Conservation (phyloP, 768 basidiomycete genomes). For the Suillus fuscotomentosus region DNA sequence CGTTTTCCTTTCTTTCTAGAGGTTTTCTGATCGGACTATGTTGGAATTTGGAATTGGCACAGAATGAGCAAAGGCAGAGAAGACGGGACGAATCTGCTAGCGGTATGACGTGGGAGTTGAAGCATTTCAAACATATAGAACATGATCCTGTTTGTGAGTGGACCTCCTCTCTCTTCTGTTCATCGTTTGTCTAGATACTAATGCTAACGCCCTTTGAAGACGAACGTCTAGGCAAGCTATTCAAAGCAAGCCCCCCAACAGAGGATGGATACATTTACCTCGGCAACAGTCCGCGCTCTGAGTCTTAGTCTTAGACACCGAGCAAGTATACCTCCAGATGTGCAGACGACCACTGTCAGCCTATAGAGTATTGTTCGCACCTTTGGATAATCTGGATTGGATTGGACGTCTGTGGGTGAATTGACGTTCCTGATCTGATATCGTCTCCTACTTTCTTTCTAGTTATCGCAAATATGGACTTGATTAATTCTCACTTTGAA, state of each 20-base stretch:
- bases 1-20: not conserved
- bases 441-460: not conserved
- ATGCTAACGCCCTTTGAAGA: slow-evolving; percentile 38
- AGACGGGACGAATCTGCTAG: slow-evolving; percentile 77
- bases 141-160: slow-evolving; percentile 72
- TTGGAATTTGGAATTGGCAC: not conserved
- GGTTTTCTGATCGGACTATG: not conserved
- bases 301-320: slow-evolving; percentile 11
- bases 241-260: slow-evolving; percentile 61
- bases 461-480: not conserved
- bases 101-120: slow-evolving; percentile 71
- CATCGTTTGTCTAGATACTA: not conserved
- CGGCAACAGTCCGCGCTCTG: slow-evolving; percentile 43
- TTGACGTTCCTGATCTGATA: not conserved
- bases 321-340: not conserved
- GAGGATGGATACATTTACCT: slow-evolving; percentile 79
- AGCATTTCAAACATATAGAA: slow-evolving; percentile 72
- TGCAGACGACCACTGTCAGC: not conserved
- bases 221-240: slow-evolving; percentile 59
- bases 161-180: not conserved
- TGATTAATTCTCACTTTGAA: not conserved
- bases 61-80: slow-evolving; percentile 93
- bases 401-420: not conserved
- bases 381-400: not conserved
- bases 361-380: not conserved